Conservation (phyloP, 2,329 filamentous ascomycete species). For the Apiospora sp. region DNA sequence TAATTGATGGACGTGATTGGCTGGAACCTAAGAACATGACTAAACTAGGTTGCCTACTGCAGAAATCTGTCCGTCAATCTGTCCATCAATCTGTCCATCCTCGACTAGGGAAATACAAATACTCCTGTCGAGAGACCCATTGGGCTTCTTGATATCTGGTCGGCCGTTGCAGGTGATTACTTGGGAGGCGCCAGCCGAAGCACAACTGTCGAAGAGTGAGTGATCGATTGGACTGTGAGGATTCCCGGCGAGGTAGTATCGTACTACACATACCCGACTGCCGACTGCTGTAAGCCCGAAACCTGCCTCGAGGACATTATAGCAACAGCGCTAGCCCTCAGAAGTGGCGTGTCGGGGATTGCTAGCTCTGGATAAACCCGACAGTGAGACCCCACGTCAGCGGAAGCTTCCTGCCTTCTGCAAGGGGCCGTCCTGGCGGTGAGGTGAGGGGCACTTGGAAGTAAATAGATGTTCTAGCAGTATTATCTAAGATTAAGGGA, state of each 20-base stretch:
- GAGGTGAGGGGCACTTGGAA: slow-evolving; percentile 26
- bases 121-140: not conserved
- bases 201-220: not conserved
- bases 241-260: not conserved
- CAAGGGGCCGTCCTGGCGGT: slow-evolving; percentile 18
- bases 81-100: not conserved
- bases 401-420: slow-evolving; percentile 13
- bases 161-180: not conserved
- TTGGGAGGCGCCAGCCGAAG: not conserved
- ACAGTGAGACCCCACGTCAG: not conserved
- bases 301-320: not conserved
- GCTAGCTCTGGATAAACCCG: not conserved
- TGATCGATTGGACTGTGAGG: not conserved
- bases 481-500: slow-evolving; percentile 16
- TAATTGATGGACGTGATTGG: not conserved
- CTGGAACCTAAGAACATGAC: not conserved
- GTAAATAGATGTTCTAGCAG: slow-evolving; percentile 21
- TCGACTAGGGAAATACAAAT: not conserved
- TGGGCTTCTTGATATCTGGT: not conserved
- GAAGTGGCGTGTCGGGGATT: slow-evolving; percentile 2
- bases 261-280: not conserved
- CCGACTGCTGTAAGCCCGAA: not conserved
- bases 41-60: slow-evolving; percentile 8
- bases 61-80: not conserved
- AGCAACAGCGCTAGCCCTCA: not conserved